Evolutionary conservation across 2,329 filamentous ascomycete genomes (phyloP), one percentile per base, ranked within the genome.

Genomic region (Pseudocercospora crystallina): DNA sequence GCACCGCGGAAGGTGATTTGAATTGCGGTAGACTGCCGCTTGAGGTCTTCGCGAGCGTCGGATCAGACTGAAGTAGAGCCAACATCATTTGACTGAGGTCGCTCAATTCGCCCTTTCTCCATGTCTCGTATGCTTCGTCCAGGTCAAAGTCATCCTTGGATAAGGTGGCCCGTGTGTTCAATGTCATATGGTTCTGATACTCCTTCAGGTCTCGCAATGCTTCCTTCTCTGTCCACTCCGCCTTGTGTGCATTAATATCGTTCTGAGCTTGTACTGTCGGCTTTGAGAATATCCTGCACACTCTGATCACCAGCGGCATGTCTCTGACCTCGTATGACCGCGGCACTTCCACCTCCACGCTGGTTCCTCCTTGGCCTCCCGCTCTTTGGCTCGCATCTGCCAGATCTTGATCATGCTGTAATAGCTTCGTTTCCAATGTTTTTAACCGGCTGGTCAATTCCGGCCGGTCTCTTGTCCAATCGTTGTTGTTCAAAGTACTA

Each of bases 31-130:
- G 45, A 15, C 48, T 73, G 10, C 77, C 73, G 12, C 76, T 77
- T 1, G 85, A 81, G 57, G 81, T 86, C 66, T 90, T 95, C 43
- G 90, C 86, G 45, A 97, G 77, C 58, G 92, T 87, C 3, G 91
- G 92, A 61, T 89, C 90, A 5, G 87, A 87, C 54, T 88, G 90
- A 35, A 97, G 76, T 57, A 99, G 89, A 33, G 91, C 88, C 62
- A 95, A 79, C 79, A 99, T 94, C 83, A 97, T 90, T 61, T 94
- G 88, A 5, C 90, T 94, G 36, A 99, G 75, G 61, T 95, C 89
- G 10, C 87, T 86, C 2, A 82, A 81, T 69, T 99, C 94, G n/a
- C 84, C 82, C 66, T 89, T 92, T 69, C 90, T 95, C 94, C 94
- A 99, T 37, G 83, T 77, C 57, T 91, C 84, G 67, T 91, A 99